Evolutionary conservation across 73 alveolate genomes (phyloP).

Genomic region (Blepharisma stoltei): DNA sequence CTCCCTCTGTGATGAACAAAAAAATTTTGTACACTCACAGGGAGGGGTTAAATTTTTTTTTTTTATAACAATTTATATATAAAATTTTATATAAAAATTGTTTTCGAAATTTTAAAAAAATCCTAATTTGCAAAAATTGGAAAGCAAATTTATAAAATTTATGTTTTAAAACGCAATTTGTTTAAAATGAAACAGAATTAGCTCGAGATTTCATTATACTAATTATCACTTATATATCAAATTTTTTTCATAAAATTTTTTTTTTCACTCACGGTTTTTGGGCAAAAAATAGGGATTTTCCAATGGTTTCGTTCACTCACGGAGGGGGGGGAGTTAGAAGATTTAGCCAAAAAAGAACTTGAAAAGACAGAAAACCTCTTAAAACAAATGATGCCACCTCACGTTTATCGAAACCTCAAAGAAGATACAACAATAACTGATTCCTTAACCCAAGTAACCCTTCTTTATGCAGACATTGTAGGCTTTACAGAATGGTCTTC

Average conservation of each 20-base stretch:
- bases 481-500: constrained; percentile 61
- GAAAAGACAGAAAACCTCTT: constrained; percentile 23
- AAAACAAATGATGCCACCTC: constrained; percentile 50
- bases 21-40: not conserved
- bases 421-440: constrained; percentile 69
- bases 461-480: constrained; percentile 57
- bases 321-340: no score
- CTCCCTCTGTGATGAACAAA: not conserved
- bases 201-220: no score
- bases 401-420: constrained; percentile 59
- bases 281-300: no score
- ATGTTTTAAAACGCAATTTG: no score
- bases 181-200: no score
- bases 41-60: not conserved
- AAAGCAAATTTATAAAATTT: no score
- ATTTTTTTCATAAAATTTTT: no score
- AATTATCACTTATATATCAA: no score
- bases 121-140: no score
- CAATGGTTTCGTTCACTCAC: no score
- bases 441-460: constrained; percentile 42
- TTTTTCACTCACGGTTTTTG: no score
- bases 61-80: not conserved
- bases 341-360: constrained; percentile 7
- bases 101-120: not conserved
- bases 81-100: not conserved